Percentiles rank a stretch among this genome's conserved stretches.
These are phyloP conservation scores for Linum trigynum DNA, from an alignment of 345 rosid genomes.

Conservation along the genomic window DNA sequence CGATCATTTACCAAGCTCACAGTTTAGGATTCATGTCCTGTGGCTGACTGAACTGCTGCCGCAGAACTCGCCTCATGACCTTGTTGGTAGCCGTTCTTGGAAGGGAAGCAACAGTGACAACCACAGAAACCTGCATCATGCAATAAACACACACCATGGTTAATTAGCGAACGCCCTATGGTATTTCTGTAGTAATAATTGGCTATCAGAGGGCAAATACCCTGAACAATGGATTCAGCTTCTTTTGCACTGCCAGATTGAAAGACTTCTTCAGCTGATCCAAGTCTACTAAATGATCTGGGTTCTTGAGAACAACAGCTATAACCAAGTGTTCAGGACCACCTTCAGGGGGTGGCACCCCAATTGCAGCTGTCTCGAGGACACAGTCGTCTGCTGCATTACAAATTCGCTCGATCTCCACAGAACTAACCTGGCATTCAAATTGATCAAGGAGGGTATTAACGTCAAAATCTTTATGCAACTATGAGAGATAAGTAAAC, in stretches of 20 bases:
- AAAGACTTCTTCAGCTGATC: conserved; percentile 50
- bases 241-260: conserved; percentile 78
- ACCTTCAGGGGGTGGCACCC: conserved; percentile 79
- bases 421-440: conserved; percentile 65
- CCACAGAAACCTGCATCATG: conserved; percentile 50
- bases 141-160: not conserved
- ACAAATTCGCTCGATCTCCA: conserved; percentile 85
- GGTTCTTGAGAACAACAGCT: conserved; percentile 59
- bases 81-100: conserved; percentile 91
- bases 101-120: conserved; percentile 45
- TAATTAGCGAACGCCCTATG: not conserved
- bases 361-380: conserved; percentile 91
- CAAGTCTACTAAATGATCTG: conserved; percentile 29
- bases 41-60: conserved; percentile 45
- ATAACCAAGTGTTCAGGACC: conserved; percentile 84
- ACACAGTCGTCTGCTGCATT: conserved; percentile 50
- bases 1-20: not conserved
- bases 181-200: not conserved
- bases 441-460: not conserved
- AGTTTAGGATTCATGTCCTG: conserved; percentile 50
- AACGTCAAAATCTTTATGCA: not conserved
- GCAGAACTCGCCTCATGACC: conserved; percentile 88
- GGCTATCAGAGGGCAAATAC: conserved; percentile 23
- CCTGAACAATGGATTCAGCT: conserved; percentile 82
- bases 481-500: not conserved